phyloP scores from a whole-genome alignment of 345 rosid species.

The Dovyalis caffra region DNA sequence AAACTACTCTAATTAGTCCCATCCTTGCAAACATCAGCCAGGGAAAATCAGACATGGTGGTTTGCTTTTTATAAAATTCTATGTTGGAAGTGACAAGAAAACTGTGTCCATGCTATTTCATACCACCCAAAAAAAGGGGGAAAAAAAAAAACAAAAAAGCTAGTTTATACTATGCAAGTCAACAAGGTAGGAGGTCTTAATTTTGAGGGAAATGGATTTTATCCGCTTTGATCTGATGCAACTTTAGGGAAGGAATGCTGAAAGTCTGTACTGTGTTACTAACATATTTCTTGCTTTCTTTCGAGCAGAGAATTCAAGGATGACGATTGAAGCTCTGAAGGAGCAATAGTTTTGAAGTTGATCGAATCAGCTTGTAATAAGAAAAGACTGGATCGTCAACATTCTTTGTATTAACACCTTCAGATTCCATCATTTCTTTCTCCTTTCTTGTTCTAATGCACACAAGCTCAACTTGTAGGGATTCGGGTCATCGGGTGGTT shows the following conservation, averaged over 20 bases:
- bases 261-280: background rate
- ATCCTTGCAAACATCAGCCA: background rate
- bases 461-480: background rate
- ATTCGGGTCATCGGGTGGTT: background rate
- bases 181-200: background rate
- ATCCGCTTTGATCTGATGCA: too few relatives aligned
- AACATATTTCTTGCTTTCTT: background rate
- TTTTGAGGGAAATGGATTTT: too few relatives aligned
- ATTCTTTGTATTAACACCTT: background rate
- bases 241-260: background rate
- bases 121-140: too few relatives aligned
- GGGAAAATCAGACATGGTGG: background rate
- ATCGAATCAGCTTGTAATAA: background rate
- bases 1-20: background rate
- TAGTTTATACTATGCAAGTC: background rate
- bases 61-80: background rate
- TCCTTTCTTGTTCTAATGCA: background rate
- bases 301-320: slow-evolving; percentile 34
- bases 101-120: too few relatives aligned
- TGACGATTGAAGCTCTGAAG: slow-evolving; percentile 45
- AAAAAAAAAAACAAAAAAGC: too few relatives aligned
- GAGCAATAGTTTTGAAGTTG: slow-evolving; percentile 18
- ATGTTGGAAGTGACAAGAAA: background rate
- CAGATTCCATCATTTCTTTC: background rate
- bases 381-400: background rate